These are phyloP conservation scores for Violaceomyces palustris DNA, from an alignment of 1,284 basidiomycete species.

Conservation along the genomic window DNA sequence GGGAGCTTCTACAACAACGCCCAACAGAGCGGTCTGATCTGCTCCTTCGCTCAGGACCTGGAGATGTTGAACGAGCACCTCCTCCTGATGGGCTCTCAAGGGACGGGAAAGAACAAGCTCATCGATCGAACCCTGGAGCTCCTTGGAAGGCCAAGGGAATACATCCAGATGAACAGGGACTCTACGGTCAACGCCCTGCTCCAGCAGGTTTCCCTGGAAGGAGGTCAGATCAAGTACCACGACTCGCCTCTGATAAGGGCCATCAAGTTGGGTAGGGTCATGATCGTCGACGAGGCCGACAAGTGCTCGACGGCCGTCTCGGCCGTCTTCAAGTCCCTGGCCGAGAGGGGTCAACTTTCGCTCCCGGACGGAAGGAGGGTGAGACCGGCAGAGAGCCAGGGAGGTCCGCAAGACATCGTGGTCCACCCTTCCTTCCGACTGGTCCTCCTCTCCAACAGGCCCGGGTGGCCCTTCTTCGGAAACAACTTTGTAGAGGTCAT, in stretches of 20 bases:
- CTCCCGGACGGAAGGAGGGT: conserved; percentile 51
- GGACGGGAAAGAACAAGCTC: conserved; percentile 54
- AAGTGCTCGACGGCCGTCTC: conserved; percentile 53
- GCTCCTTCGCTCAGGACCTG: conserved; percentile 51
- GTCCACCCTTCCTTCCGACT: conserved; percentile 53
- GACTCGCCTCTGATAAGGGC: conserved; percentile 53
- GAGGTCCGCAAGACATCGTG: conserved; percentile 24
- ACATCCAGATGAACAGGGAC: conserved; percentile 53
- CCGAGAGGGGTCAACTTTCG: conserved; percentile 52
- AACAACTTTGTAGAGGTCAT: conserved; percentile 52
- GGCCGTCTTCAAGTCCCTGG: conserved; percentile 52
- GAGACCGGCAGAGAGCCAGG: conserved; percentile 18
- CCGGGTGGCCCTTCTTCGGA: conserved; percentile 51
- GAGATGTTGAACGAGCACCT: conserved; percentile 50
- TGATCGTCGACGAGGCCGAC: conserved; percentile 54
- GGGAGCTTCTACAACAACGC: conserved; percentile 52
- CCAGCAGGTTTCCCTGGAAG: conserved; percentile 48
- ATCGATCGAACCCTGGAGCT: conserved; percentile 52
- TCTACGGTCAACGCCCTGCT: conserved; percentile 46
- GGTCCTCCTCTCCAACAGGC: conserved; percentile 53
- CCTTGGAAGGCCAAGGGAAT: conserved; percentile 52
- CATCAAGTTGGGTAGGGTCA: conserved; percentile 48
- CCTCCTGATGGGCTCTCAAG: conserved; percentile 53
- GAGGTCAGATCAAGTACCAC: conserved; percentile 48
- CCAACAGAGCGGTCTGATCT: conserved; percentile 47